Evolutionary conservation across 768 basidiomycete species (phyloP), one percentile per base, ranked within the genome.

Genomic region (Pulveroboletus sp.): DNA sequence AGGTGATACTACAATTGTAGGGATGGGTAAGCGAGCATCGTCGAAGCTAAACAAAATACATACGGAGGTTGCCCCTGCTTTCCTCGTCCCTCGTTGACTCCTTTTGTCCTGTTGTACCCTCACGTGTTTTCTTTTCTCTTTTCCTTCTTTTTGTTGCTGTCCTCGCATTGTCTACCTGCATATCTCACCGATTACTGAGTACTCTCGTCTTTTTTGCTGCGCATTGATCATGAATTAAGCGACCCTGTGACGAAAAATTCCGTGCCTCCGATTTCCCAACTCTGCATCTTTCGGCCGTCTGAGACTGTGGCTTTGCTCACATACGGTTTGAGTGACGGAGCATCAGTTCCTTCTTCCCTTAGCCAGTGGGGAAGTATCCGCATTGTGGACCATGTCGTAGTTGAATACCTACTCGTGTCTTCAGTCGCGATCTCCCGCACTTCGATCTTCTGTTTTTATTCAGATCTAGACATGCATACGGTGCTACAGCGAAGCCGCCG

Each of bases 81-180:
- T 28, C 24, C 31, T 28, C 35, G 24, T 11, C 32, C 39, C 36
- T 36, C 18, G n/a, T 39, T 33, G 17, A 31, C 17, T 6, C 8
- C 28, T 6, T 18, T 31, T 48, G 27, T 43, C 18, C 15, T 18
- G 31, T 41, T 6, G 14, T 33, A 47, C 38, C 35, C 36, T 11
- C 9, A 5, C 14, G 15, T 18, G 14, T 17, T 30, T 46, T 40
- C 7, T 8, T n/a, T 24, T 28, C 27, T 6, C 8, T 28, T 28
- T 28, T 8, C 8, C n/a, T 31, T 18, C 1, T 17, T 50, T 40
- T 57, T 42, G 35, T 51, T 14, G 30, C 35, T 46, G 26, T 37
- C 26, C 33, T 30, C 10, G 31, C 44, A 51, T 51, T 56, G 18
- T 14, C 14, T 26, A 36, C 30, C 36, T 43, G 47, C 54, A 50